These are phyloP conservation scores for Alternaria solani DNA, from an alignment of 2,329 filamentous ascomycete genomes.

Conservation along the genomic window DNA sequence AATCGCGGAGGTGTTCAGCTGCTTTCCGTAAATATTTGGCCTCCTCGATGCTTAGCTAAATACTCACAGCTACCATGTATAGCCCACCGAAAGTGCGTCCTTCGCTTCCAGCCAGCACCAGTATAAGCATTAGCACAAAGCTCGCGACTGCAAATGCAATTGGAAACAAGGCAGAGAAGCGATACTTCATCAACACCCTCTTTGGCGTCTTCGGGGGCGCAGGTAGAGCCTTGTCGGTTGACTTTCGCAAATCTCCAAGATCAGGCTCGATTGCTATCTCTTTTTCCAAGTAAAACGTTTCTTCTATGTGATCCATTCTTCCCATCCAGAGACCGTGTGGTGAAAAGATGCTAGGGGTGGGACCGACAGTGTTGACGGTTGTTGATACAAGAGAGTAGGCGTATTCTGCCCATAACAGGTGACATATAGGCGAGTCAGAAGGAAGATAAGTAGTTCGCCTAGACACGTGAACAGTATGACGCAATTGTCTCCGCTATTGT, in stretches of 20 bases:
- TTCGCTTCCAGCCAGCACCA: slow-evolving; percentile 27
- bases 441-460: neutral
- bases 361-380: neutral
- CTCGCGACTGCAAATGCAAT: slow-evolving; percentile 20
- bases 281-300: slow-evolving; percentile 15
- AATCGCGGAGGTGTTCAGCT: neutral
- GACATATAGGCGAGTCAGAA: neutral
- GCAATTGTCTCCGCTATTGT: neutral
- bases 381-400: neutral
- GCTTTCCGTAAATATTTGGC: neutral
- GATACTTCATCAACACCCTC: slow-evolving; percentile 28
- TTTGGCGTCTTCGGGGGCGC: slow-evolving; percentile 28
- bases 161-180: slow-evolving; percentile 30
- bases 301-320: slow-evolving; percentile 9
- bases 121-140: slow-evolving; percentile 28
- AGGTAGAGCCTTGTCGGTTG: slow-evolving; percentile 29
- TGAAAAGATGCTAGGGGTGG: neutral
- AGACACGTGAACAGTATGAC: slow-evolving; percentile 2
- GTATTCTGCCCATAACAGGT: neutral
- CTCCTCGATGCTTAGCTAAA: neutral
- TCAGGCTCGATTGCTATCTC: slow-evolving; percentile 29
- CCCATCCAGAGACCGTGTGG: neutral
- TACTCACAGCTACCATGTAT: slow-evolving; percentile 32
- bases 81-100: slow-evolving; percentile 20
- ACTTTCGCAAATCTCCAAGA: slow-evolving; percentile 31